Conservation (phyloP, 2,329 filamentous ascomycete genomes). For the Zasmidium angulare region DNA sequence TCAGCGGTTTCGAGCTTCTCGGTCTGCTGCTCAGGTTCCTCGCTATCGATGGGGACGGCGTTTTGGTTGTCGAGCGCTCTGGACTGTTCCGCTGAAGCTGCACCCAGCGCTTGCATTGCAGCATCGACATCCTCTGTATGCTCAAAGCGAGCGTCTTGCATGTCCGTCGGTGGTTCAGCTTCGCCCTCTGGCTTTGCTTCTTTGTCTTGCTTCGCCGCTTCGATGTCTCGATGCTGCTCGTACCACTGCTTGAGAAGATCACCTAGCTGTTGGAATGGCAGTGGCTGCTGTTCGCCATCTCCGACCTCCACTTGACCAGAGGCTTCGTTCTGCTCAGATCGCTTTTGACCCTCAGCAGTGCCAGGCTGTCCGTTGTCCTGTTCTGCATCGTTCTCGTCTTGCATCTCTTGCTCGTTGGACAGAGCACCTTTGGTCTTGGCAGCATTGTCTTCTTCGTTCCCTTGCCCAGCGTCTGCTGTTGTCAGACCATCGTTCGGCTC, state of each 20-base stretch:
- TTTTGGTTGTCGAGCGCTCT: conserved; percentile 84
- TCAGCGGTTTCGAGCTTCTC: conserved; percentile 29
- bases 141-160: conserved; percentile 82
- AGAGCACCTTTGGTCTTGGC: conserved; percentile 39
- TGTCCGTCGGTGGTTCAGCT: conserved; percentile 53
- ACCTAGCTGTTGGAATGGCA: conserved; percentile 91
- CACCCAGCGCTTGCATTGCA: conserved; percentile 90
- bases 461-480: conserved; percentile 43
- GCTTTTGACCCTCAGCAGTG: conserved; percentile 24
- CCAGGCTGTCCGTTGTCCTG: conserved; percentile 24
- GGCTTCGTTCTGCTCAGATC: conserved; percentile 14
- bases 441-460: conserved; percentile 41
- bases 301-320: conserved; percentile 20
- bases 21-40: conserved; percentile 32
- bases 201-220: conserved; percentile 51
- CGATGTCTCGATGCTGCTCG: conserved; percentile 80
- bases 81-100: conserved; percentile 82
- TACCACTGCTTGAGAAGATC: conserved; percentile 94
- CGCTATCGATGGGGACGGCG: conserved; percentile 69
- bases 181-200: conserved; percentile 52
- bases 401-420: conserved; percentile 39
- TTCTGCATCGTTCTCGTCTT: conserved; percentile 23
- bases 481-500: conserved; percentile 48
- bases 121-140: conserved; percentile 80
- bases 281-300: conserved; percentile 37